These are phyloP conservation scores for Penicillium soppii DNA, from an alignment of 495 filamentous ascomycete species.

Conservation along the genomic window DNA sequence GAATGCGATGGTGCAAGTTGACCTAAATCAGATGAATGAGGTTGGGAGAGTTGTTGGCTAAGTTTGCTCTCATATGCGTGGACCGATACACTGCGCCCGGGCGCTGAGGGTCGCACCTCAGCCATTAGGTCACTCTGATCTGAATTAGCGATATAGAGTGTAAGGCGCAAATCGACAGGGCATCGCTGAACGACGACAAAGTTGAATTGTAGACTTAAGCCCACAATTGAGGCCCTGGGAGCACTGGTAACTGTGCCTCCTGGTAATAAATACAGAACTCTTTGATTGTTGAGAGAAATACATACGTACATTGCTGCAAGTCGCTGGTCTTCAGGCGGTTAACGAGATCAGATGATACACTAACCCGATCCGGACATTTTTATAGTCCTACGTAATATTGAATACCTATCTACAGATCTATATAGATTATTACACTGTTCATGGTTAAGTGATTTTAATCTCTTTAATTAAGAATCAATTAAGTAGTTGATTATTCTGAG, in stretches of 20 bases:
- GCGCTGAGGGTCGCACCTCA: slow-evolving; percentile 23
- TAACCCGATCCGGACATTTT: slow-evolving; percentile 4
- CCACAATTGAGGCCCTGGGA: neutral
- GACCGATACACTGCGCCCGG: slow-evolving; percentile 20
- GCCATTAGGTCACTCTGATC: slow-evolving; percentile 18
- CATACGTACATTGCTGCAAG: neutral
- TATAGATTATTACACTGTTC: too few species aligned
- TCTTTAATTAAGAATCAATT: too few species aligned
- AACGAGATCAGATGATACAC: slow-evolving; percentile 12
- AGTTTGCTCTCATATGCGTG: slow-evolving; percentile 41
- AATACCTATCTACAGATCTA: too few species aligned
- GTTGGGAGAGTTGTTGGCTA: slow-evolving; percentile 40
- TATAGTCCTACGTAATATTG: too few species aligned
- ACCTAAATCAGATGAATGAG: slow-evolving; percentile 17
- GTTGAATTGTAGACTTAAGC: neutral
- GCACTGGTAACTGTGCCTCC: neutral
- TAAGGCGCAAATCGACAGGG: neutral
- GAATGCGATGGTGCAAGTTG: slow-evolving; percentile 13
- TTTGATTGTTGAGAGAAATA: neutral
- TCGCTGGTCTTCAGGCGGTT: slow-evolving; percentile 6
- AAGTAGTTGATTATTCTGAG: too few species aligned
- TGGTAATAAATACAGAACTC: neutral
- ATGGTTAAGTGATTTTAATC: too few species aligned
- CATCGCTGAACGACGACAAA: slow-evolving; percentile 6
- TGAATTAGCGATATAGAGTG: slow-evolving; percentile 1